Evolutionary conservation across 2,329 filamentous ascomycete genomes (phyloP).

Genomic region (Aspergillus fischeri): DNA sequence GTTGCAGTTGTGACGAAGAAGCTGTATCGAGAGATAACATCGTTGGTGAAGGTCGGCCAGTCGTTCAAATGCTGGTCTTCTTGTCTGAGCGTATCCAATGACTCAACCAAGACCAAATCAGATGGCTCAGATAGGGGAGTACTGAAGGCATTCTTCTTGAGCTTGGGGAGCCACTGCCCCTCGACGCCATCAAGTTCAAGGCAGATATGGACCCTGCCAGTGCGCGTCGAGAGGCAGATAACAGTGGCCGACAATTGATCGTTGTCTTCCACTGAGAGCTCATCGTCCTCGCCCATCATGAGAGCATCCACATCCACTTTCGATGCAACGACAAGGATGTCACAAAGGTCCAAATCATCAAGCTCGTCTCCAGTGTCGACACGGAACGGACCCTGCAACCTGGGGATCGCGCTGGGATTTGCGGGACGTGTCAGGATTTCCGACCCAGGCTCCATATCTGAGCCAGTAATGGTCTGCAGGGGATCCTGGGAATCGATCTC

Average conservation of each 20-base stretch:
- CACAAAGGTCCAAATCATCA: conserved; percentile 55
- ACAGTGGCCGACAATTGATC: conserved; percentile 54
- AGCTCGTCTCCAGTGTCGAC: conserved; percentile 48
- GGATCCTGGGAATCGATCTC: conserved; percentile 54
- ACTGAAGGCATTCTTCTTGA: conserved; percentile 37
- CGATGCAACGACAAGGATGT: conserved; percentile 55
- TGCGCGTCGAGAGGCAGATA: conserved; percentile 55
- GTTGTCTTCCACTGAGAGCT: conserved; percentile 37
- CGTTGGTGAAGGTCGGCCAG: conserved; percentile 55
- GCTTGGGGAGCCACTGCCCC: conserved; percentile 58
- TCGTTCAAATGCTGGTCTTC: conserved; percentile 21
- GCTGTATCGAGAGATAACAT: conserved; percentile 53
- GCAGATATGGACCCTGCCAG: conserved; percentile 55
- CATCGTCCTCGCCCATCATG: conserved; percentile 49
- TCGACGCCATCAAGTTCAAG: conserved; percentile 60
- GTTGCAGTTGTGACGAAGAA: conserved; percentile 55
- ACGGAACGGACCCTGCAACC: conserved; percentile 59
- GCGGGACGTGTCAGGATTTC: conserved; percentile 56
- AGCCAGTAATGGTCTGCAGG: conserved; percentile 32
- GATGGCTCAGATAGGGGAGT: conserved; percentile 39
- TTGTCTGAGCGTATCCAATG: conserved; percentile 37
- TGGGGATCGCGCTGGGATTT: conserved; percentile 53
- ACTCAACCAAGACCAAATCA: conserved; percentile 44
- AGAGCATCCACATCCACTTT: conserved; percentile 51
- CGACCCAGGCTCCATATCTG: conserved; percentile 37